Evolutionary conservation across 495 filamentous ascomycete species (phyloP).

Genomic region (Terfezia claveryi): DNA sequence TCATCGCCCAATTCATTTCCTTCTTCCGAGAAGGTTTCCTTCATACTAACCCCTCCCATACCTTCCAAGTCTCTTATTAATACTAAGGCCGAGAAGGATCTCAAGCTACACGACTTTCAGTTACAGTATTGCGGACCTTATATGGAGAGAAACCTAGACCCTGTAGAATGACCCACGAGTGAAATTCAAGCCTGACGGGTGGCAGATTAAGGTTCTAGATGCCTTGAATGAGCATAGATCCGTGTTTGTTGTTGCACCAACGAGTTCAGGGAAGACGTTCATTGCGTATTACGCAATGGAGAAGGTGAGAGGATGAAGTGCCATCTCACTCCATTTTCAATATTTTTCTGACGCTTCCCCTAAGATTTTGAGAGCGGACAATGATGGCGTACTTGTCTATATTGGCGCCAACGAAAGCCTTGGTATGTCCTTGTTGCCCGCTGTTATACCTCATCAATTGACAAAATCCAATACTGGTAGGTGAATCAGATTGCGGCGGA

Average conservation of each 20-base stretch:
- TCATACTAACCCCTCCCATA: not conserved
- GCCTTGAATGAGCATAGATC: conserved; percentile 45
- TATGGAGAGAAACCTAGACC: conserved; percentile 51
- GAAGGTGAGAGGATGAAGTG: conserved; percentile 24
- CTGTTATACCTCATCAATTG: not conserved
- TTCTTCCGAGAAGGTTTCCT: not conserved
- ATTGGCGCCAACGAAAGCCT: conserved; percentile 61
- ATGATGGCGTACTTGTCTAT: conserved; percentile 52
- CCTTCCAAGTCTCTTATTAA: conserved; percentile 13
- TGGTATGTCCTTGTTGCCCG: conserved; percentile 22
- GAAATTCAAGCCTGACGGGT: conserved; percentile 48
- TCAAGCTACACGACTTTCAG: conserved; percentile 30
- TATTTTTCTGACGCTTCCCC: conserved; percentile 17
- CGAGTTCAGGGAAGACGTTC: conserved; percentile 40
- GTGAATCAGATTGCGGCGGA: conserved; percentile 67
- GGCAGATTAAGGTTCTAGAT: conserved; percentile 54
- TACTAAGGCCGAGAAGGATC: conserved; percentile 20
- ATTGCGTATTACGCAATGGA: conserved; percentile 60
- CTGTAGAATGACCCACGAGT: conserved; percentile 41
- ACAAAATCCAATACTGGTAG: not conserved
- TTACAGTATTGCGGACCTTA: conserved; percentile 46
- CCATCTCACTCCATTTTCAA: not conserved
- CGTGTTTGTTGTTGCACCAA: conserved; percentile 55
- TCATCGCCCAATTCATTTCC: not conserved
- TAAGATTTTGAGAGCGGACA: conserved; percentile 28